Base-by-base conservation (phyloP, 306 rosid genomes). In the Acacia crassicarpa region DNA sequence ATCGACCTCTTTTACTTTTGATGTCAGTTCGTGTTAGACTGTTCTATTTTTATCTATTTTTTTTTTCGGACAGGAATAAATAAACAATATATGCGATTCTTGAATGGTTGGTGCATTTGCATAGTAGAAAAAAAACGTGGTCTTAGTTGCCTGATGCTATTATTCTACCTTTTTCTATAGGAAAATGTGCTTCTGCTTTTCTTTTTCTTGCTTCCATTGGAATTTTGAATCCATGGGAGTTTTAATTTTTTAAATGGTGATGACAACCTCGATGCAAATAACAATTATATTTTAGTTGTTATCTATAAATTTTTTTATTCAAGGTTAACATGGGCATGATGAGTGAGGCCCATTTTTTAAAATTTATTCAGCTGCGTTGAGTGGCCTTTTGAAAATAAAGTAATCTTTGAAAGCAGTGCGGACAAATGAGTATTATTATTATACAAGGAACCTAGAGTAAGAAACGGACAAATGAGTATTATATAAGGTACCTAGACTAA, bases 251-350 rank as follows among this genome's bases (percentile, higher is more conserved):
- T 82, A 81, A 83, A 54, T 76, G 80, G 23, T 76, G 80, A 33
- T 1, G 82, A 61, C 23, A 54, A 67, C 61, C 41, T 14, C 51
- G 19, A 17, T 74, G 19, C 41, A 40, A 30, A 33, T 25, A 23
- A 56, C 32, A 58, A 58, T 58, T n/a, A 58, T 58, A 58, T 58
- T 22, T 58, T n/a, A 54, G n/a, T 58, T 58, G 65, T 10, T 58
- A 10, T 22, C 65, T 38, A 17, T 46, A 56, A 2, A 71, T 4
- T 68, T 49, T 66, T 74, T 79, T 33, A 69, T 66, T 53, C 14
- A 35, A 45, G 51, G 76, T 79, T 83, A 81, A 88, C 93, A 79
- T 83, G 98, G 82, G 87, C 87, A 83, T 83, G 83, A 83, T 84
- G 83, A 77, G 83, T 81, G 90, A 70, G 84, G 80, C 67, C 63